Conservation (phyloP, 2,329 filamentous ascomycete species). For the Venturia nashicola region DNA sequence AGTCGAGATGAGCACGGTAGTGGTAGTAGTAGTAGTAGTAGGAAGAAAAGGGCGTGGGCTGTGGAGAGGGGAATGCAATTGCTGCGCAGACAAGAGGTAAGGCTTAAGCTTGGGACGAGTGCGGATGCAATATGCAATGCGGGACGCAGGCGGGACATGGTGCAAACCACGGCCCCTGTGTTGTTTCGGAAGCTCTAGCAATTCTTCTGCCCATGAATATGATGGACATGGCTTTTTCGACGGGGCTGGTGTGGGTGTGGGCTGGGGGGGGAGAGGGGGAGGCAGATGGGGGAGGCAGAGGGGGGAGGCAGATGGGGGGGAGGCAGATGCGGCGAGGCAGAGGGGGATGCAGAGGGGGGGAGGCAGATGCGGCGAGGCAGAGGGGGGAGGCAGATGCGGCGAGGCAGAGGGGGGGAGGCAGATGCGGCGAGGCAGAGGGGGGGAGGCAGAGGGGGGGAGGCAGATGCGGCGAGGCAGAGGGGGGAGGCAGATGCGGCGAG, state of each 20-base stretch:
- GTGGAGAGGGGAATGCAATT: conserved; percentile 1
- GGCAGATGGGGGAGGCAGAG: too few species aligned
- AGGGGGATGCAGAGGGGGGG: too few species aligned
- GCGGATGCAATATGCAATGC: conserved; percentile 6
- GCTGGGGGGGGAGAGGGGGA: not conserved
- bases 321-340: too few species aligned
- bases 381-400: too few species aligned
- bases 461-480: too few species aligned
- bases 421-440: too few species aligned
- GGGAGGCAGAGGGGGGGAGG: too few species aligned
- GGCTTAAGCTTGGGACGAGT: conserved; percentile 5
- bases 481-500: too few species aligned
- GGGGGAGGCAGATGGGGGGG: too few species aligned
- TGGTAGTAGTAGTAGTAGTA: not conserved
- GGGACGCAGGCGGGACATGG: conserved; percentile 9
- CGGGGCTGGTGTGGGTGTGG: not conserved
- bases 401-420: too few species aligned
- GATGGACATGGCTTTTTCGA: not conserved
- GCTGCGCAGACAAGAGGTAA: not conserved
- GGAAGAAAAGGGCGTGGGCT: conserved; percentile 1
- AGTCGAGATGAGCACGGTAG: not conserved
- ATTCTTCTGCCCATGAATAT: not conserved
- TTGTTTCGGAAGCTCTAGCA: not conserved
- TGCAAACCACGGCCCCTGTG: conserved; percentile 5
- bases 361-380: too few species aligned